Evolutionary conservation across 2,329 filamentous ascomycete genomes (phyloP).

Genomic region (Myriosclerotinia curreyana): DNA sequence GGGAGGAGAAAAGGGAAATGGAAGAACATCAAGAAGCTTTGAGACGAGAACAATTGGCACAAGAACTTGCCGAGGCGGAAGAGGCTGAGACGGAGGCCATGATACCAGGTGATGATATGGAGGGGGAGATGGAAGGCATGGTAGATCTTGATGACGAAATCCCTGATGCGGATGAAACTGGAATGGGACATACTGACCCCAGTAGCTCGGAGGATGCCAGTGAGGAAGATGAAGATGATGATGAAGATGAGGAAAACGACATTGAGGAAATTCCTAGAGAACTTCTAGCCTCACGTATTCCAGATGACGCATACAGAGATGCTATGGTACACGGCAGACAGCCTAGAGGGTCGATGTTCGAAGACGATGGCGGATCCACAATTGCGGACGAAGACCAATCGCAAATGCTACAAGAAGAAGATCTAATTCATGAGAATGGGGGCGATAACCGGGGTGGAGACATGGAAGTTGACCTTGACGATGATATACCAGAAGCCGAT

Average conservation of each 20-base stretch:
- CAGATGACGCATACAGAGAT: slow-evolving; percentile 61
- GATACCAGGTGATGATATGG: slow-evolving; percentile 39
- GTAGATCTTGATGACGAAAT: slow-evolving; percentile 71
- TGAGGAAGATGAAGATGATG: slow-evolving; percentile 38
- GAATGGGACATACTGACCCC: slow-evolving; percentile 21
- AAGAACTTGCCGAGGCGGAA: slow-evolving; percentile 71
- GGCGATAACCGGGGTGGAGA: slow-evolving; percentile 40
- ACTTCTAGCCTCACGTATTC: slow-evolving; percentile 45
- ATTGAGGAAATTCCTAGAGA: slow-evolving; percentile 37
- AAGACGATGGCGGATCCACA: slow-evolving; percentile 47
- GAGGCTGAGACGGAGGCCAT: slow-evolving; percentile 44
- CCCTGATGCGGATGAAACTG: slow-evolving; percentile 54
- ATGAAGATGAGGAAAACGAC: slow-evolving; percentile 42
- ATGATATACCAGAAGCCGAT: slow-evolving; percentile 60
- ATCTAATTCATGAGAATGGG: slow-evolving; percentile 44
- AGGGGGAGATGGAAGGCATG: slow-evolving; percentile 47
- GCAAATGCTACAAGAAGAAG: slow-evolving; percentile 63
- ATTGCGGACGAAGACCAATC: slow-evolving; percentile 56
- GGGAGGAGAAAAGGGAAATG: slow-evolving; percentile 84
- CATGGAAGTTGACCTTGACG: slow-evolving; percentile 64
- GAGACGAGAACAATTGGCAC: slow-evolving; percentile 65
- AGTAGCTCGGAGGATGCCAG: slow-evolving; percentile 45
- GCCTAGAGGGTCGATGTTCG: slow-evolving; percentile 45
- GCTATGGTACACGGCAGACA: slow-evolving; percentile 53
- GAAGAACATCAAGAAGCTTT: slow-evolving; percentile 79